Percentiles rank a stretch among this genome's conserved stretches.
These are phyloP conservation scores for Dipteronia sinensis DNA, from an alignment of 345 rosid species.

Conservation along the genomic window DNA sequence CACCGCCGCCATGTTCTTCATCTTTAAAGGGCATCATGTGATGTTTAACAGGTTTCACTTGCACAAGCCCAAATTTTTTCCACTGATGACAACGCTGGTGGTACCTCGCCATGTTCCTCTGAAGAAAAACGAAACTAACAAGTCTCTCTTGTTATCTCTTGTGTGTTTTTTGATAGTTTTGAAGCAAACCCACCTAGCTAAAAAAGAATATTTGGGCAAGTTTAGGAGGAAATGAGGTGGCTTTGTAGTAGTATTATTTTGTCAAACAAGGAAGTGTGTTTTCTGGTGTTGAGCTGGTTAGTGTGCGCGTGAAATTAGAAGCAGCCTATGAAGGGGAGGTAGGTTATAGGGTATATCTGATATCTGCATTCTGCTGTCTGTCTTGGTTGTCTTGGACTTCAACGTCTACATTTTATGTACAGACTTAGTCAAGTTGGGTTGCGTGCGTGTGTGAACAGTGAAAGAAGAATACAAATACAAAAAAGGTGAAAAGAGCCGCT, in stretches of 20 bases:
- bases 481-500: neutral
- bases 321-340: neutral
- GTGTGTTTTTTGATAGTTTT: too few relatives aligned
- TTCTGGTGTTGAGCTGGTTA: neutral
- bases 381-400: too few relatives aligned
- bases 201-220: neutral
- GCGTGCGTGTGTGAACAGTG: neutral
- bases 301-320: neutral
- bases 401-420: neutral
- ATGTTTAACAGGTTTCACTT: constrained; percentile 18
- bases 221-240: neutral
- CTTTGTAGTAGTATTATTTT: neutral
- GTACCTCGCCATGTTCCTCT: constrained; percentile 41
- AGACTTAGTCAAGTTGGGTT: neutral
- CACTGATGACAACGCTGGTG: constrained; percentile 52
- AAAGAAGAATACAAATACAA: too few relatives aligned
- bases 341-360: neutral
- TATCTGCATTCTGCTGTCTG: too few relatives aligned
- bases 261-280: neutral
- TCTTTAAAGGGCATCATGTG: constrained; percentile 28
- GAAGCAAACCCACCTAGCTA: neutral
- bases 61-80: constrained; percentile 48
- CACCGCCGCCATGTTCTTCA: constrained; percentile 22
- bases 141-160: neutral
- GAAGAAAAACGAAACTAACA: too few relatives aligned